Evolutionary conservation across 176 grass and related monocot genomes (phyloP), one percentile per base, ranked within the genome.

Genomic region (Zea mays): DNA sequence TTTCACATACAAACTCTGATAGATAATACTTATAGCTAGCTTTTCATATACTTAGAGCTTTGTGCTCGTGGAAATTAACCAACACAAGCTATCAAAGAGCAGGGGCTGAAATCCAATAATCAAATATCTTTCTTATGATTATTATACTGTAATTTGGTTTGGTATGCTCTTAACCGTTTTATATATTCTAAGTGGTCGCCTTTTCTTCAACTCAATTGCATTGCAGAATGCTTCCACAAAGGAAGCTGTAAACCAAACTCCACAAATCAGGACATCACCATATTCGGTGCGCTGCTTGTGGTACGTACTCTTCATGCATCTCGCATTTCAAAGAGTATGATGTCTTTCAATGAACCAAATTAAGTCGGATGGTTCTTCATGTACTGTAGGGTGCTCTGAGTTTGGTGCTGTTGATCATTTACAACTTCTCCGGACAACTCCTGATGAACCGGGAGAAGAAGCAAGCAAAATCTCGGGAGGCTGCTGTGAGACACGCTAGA

Each of bases 391-490:
- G 88, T 70, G 85, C 80, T 33, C 46, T 97, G 72, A 81, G 84
- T 78, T 82, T 93, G 74, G 61, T 97, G 36, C 66, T 97, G 27
- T 64, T 97, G 65, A 82, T 97, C 56, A 91, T 97, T 62, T 97
- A 97, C 80, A 97, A 97, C 66, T 97, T 93, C 75, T 97, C 93
- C 9, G 93, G 88, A 4, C 93, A 93, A 93, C 83, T 97, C 79
- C 81, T 93, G 40, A 93, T 79, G 0, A 90, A 90, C 62, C 90
- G 90, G 9, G 93, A 91, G 83, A 93, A 90, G 70, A 92, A 79
- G 63, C 90, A 97, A 88, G 93, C 93, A 13, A 97, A 89, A 74
- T 97, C 93, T 70, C 84, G 93, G 52, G 93, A 97, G 79, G 88
- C 90, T 34, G 93, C 93, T 15, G 93, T 73, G 15, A 86, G 86